phyloP scores from a whole-genome alignment of 1,139 yeast species.

The Protomyces lactucae-debilis region DNA sequence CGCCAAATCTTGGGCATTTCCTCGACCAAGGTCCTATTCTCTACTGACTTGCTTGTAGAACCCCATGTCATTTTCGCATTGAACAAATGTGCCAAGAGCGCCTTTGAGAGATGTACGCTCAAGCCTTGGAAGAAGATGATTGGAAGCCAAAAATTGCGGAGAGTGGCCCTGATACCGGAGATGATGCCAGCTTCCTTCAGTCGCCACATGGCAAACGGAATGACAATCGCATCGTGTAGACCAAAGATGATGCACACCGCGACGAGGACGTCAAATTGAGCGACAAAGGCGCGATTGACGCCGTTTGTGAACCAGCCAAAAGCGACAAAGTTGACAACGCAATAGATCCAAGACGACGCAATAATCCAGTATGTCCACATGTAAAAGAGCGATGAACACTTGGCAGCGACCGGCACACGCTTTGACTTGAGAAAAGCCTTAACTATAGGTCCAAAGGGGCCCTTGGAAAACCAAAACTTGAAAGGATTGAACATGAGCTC shows the following conservation, averaged over 20 bases:
- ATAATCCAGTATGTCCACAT: constrained; percentile 31
- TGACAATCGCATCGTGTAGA: constrained; percentile 29
- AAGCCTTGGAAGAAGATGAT: constrained; percentile 30
- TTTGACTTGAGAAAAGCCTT: constrained; percentile 22
- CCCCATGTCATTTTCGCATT: constrained; percentile 32
- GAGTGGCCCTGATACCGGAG: constrained; percentile 21
- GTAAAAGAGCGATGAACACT: constrained; percentile 31
- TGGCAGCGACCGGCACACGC: constrained; percentile 28
- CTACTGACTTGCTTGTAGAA: constrained; percentile 31
- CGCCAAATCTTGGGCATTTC: constrained; percentile 31
- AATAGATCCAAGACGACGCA: constrained; percentile 27
- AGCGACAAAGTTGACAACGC: constrained; percentile 29
- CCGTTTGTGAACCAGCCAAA: constrained; percentile 29
- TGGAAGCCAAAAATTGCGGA: constrained; percentile 27
- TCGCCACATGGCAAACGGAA: constrained; percentile 30
- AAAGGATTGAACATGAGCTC: constrained; percentile 30
- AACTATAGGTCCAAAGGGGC: constrained; percentile 29
- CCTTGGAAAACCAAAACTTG: constrained; percentile 28
- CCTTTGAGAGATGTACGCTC: constrained; percentile 29
- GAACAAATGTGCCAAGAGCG: constrained; percentile 29
- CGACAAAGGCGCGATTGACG: constrained; percentile 28
- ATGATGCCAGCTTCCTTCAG: constrained; percentile 23
- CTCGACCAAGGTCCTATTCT: constrained; percentile 27
- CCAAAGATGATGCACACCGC: constrained; percentile 30
- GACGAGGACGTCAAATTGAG: constrained; percentile 29